Evolutionary conservation across 2,329 filamentous ascomycete genomes (phyloP).

Genomic region (Fusarium setosum): DNA sequence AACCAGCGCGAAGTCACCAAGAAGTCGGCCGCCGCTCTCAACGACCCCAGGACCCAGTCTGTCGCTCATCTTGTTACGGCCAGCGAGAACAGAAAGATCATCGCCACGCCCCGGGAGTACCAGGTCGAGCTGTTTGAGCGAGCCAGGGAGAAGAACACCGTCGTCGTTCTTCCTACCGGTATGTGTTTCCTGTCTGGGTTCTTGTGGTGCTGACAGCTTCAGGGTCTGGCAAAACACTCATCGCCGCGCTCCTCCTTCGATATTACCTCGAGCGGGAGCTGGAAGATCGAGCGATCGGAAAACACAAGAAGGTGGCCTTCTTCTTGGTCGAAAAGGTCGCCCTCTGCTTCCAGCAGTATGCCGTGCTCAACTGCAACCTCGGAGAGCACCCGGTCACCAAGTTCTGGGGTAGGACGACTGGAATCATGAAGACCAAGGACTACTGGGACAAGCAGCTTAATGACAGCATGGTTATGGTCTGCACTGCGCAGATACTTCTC

Average conservation of each 20-base stretch:
- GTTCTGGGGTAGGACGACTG: constrained; percentile 77
- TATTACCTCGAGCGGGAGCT: constrained; percentile 83
- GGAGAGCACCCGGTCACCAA: constrained; percentile 75
- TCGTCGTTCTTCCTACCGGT: constrained; percentile 95
- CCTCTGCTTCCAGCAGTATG: constrained; percentile 89
- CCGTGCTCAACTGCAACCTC: constrained; percentile 84
- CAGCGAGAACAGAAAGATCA: constrained; percentile 64
- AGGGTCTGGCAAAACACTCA: constrained; percentile 96
- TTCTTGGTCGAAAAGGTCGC: constrained; percentile 93
- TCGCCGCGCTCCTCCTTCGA: constrained; percentile 85
- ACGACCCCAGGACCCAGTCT: constrained; percentile 46
- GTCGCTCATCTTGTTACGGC: constrained; percentile 48
- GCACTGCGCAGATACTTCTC: constrained; percentile 88
- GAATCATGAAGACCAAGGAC: constrained; percentile 51
- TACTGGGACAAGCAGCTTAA: constrained; percentile 65
- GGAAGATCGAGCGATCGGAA: constrained; percentile 71
- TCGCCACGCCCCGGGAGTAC: constrained; percentile 86
- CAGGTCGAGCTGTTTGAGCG: constrained; percentile 91
- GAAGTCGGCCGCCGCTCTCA: constrained; percentile 35
- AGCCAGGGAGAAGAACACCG: constrained; percentile 86
- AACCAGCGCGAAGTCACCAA: constrained; percentile 52
- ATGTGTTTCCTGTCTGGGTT: constrained; percentile 1
- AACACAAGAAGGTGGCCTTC: constrained; percentile 77
- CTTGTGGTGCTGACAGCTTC: neutral
- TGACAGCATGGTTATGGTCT: constrained; percentile 86